phyloP scores from a whole-genome alignment of 2,329 filamentous ascomycete genomes.

The Apiospora saccharicola region DNA sequence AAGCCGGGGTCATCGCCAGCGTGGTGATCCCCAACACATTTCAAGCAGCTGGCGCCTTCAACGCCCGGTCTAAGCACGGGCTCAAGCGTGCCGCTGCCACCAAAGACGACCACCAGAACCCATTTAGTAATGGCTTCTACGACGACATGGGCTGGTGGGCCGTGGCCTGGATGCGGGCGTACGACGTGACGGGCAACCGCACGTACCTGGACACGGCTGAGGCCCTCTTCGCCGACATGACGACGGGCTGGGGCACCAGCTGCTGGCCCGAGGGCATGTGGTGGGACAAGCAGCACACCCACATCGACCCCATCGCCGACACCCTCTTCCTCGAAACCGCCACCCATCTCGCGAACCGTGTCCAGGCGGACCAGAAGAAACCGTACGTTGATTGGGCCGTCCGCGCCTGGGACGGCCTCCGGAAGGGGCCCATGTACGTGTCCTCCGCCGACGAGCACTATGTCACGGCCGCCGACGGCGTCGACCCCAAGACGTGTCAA shows the following conservation, averaged over 20 bases:
- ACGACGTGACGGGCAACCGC: slow-evolving; percentile 50
- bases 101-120: slow-evolving; percentile 30
- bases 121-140: slow-evolving; percentile 63
- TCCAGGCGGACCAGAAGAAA: slow-evolving; percentile 40
- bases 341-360: slow-evolving; percentile 59
- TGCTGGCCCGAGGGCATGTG: slow-evolving; percentile 60
- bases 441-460: slow-evolving; percentile 56
- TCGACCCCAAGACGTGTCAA: slow-evolving; percentile 50
- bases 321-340: slow-evolving; percentile 62
- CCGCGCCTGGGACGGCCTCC: slow-evolving; percentile 61
- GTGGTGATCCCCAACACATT: slow-evolving; percentile 40
- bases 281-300: slow-evolving; percentile 60
- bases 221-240: slow-evolving; percentile 60
- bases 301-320: slow-evolving; percentile 62
- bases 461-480: slow-evolving; percentile 56
- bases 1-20: slow-evolving; percentile 35
- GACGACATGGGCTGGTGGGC: slow-evolving; percentile 72
- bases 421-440: slow-evolving; percentile 29
- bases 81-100: slow-evolving; percentile 42
- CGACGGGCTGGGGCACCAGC: slow-evolving; percentile 42
- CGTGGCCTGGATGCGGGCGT: slow-evolving; percentile 60
- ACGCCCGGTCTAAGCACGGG: slow-evolving; percentile 25
- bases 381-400: slow-evolving; percentile 57
- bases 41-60: slow-evolving; percentile 23
- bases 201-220: slow-evolving; percentile 58